phyloP scores from a whole-genome alignment of 164 flowering plant species.

The Berberis thunbergii region DNA sequence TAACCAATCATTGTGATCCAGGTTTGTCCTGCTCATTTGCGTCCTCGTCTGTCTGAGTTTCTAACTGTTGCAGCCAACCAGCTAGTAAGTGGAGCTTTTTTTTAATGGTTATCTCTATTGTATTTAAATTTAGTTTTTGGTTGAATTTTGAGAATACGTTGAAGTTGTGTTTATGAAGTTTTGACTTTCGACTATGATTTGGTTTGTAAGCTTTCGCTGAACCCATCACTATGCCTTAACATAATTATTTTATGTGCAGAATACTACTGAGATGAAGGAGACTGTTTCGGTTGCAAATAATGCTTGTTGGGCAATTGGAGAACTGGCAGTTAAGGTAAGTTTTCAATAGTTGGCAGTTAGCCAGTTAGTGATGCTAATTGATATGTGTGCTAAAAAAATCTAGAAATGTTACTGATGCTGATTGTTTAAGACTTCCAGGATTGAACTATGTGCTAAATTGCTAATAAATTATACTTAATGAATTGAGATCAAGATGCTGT shows the following conservation, averaged over 20 bases:
- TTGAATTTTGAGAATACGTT: too few species aligned
- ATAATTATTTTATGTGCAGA: constrained; percentile 28
- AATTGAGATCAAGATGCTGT: not conserved
- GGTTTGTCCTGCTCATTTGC: constrained; percentile 85
- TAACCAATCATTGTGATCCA: constrained; percentile 11
- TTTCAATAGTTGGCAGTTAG: not conserved
- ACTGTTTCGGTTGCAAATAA: constrained; percentile 90
- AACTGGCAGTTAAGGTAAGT: constrained; percentile 88
- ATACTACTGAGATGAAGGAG: constrained; percentile 57
- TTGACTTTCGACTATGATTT: too few species aligned
- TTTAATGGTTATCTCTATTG: not conserved
- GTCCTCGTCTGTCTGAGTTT: constrained; percentile 72
- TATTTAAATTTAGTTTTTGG: not conserved
- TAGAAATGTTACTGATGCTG: not conserved
- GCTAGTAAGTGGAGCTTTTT: constrained; percentile 42
- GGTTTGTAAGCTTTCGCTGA: too few species aligned
- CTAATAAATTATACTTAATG: not conserved
- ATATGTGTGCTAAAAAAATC: too few species aligned
- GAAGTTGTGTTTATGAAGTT: too few species aligned
- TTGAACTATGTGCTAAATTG: not conserved
- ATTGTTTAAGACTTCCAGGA: not conserved
- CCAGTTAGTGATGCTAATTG: too few species aligned
- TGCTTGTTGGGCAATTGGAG: constrained; percentile 99
- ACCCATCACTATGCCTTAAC: not conserved
- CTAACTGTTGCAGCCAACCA: constrained; percentile 79